Evolutionary conservation across 2,329 filamentous ascomycete species (phyloP), one percentile per base, ranked within the genome.

Genomic region (Sphaerostilbella broomeana): DNA sequence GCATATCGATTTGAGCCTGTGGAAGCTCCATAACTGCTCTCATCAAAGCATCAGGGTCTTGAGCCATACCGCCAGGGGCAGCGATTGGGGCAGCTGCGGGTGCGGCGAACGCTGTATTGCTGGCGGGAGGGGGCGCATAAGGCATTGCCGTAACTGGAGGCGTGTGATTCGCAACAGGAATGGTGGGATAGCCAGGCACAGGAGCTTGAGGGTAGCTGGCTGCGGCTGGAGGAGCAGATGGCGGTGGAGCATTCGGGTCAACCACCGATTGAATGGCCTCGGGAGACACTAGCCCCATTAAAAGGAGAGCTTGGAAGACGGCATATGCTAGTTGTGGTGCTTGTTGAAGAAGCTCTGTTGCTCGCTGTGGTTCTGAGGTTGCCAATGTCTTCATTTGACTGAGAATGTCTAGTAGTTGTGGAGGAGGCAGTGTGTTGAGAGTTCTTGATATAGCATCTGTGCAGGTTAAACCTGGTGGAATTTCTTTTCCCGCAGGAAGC

Each of bases 321-420:
- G 92, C 92, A 55, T 94, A 97, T 4, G 86, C 80, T 30, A 98
- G 79, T 64, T 98, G 92, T 0, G 92, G 92, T 2, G 89, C 88
- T 65, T 90, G 84, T 46, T 83, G 75, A 28, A 98, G 77, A 27
- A 97, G 78, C 56, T 94, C 86, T 0, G 83, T 88, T 4, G 89
- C 89, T 56, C 87, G 84, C 15, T 75, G 73, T 2, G 90, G 88
- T 52, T 97, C 88, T 17, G 74, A 77, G 35, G 79, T 77, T n/a
- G 86, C 86, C 10, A 97, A 72, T 3, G 81, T 77, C 65, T 97
- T 97, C 86, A 97, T 94, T 61, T 97, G 89, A 7, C 82, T 80
- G 44, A 98, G 77, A 42, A 95, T 89, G 51, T 95, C 90, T 51
- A 97, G 84, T 3, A 98, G 79, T 60, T 97, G 89, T 6, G 85